Evolutionary conservation across 2,329 filamentous ascomycete genomes (phyloP).

Genomic region (Pseudocercospora fuligena): DNA sequence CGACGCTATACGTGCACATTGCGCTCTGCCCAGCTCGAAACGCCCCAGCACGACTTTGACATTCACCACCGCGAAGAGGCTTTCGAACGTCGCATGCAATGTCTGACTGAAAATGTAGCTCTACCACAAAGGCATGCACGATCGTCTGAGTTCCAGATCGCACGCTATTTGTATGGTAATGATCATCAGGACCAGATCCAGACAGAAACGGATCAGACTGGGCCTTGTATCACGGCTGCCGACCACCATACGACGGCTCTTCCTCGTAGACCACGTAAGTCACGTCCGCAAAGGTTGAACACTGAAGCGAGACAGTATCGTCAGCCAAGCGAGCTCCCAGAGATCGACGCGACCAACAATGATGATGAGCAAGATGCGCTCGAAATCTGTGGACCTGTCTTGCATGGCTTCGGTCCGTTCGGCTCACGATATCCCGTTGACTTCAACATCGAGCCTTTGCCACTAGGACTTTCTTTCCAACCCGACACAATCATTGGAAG

Average conservation of each 20-base stretch:
- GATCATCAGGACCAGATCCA: not conserved
- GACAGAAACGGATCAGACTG: not conserved
- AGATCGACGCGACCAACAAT: slow-evolving; percentile 23
- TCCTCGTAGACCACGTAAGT: slow-evolving; percentile 39
- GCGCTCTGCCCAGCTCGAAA: slow-evolving; percentile 50
- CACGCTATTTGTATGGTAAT: slow-evolving; percentile 21
- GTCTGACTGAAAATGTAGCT: slow-evolving; percentile 35
- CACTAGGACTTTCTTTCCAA: slow-evolving; percentile 60
- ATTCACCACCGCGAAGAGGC: slow-evolving; percentile 42
- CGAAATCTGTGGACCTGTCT: slow-evolving; percentile 12
- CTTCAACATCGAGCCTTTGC: slow-evolving; percentile 58
- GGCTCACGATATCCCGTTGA: slow-evolving; percentile 57
- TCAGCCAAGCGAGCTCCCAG: slow-evolving; percentile 46
- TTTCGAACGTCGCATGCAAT: slow-evolving; percentile 42
- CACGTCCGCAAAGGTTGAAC: slow-evolving; percentile 52
- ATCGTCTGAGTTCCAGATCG: slow-evolving; percentile 39
- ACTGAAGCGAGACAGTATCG: slow-evolving; percentile 52
- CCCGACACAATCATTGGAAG: slow-evolving; percentile 62
- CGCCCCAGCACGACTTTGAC: slow-evolving; percentile 46
- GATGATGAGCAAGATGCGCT: slow-evolving; percentile 8
- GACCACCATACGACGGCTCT: not conserved
- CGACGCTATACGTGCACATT: not conserved
- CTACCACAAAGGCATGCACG: slow-evolving; percentile 17
- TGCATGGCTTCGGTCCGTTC: slow-evolving; percentile 54
- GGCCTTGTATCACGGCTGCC: not conserved